Evolutionary conservation across 768 basidiomycete species (phyloP), one percentile per base, ranked within the genome.

Genomic region (Suillus subaureus): DNA sequence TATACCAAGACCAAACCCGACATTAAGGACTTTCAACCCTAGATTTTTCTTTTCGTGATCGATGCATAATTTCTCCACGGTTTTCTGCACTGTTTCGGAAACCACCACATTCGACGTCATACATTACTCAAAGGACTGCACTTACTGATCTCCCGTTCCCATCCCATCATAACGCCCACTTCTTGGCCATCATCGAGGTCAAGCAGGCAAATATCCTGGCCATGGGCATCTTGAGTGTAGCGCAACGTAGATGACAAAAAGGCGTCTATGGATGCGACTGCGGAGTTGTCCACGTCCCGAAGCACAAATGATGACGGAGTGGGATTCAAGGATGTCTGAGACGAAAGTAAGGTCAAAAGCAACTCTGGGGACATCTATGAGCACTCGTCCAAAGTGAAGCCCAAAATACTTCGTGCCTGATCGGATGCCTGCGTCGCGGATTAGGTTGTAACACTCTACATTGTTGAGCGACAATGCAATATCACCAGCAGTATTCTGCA

Each of bases 161-260:
- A 99, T 1, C 96, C 94, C 97, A 99, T 99, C 97, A 99, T 99
- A 6, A 99, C 97, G 15, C 95, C 94, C n/a, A 96, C 86, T 66
- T 95, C 91, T 68, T 90, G 89, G 8, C 78, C 82, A 35, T 87
- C 87, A 16, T 81, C 84, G 3, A 84, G 80, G 66, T 83, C 78
- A 61, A 94, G 72, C 61, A 93, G 77, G 67, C 96, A 97, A 26
- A 97, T 85, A 60, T 94, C 91, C 75, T 96, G 94, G 2, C 92
- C 94, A 42, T 84, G 76, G 39, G 83, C 80, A 73, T 97, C 95
- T 40, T 77, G 81, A 12, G 82, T 84, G 76, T 88, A 99, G 43
- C 81, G 81, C 47, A 99, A 79, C 61, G 79, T 83, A 2, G 93
- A 91, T 2, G 84, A 74, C 23, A 99, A 80, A 74, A 95, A 99